These are phyloP conservation scores for Bauhinia variegata DNA, from an alignment of 306 rosid species.

Conservation along the genomic window DNA sequence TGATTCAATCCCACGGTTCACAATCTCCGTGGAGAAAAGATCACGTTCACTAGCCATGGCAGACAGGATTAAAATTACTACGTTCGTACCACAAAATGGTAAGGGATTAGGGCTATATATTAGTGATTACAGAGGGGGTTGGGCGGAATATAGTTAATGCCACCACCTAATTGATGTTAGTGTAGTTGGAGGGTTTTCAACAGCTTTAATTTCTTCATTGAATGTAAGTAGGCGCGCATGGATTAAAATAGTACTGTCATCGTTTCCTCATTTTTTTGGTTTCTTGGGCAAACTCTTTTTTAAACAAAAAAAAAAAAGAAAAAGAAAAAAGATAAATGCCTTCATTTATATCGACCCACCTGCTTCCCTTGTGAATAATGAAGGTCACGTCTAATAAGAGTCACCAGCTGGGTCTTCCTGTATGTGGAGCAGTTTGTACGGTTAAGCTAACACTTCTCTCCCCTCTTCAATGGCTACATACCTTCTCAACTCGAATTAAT, in stretches of 20 bases:
- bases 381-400: not conserved
- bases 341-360: conserved; percentile 24
- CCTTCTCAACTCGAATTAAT: not conserved
- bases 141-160: conserved; percentile 70
- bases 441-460: not conserved
- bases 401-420: conserved; percentile 19
- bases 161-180: conserved; percentile 51
- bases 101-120: not conserved
- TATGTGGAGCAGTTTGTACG: conserved; percentile 13
- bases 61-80: not conserved
- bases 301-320: too few species aligned
- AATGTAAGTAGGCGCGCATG: conserved; percentile 55
- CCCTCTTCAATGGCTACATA: not conserved
- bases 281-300: not conserved
- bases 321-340: not conserved
- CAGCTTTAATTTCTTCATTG: conserved; percentile 64
- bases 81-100: not conserved
- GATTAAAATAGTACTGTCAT: not conserved
- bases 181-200: conserved; percentile 72
- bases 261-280: too few species aligned
- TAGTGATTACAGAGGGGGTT: conserved; percentile 30
- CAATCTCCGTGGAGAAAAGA: conserved; percentile 82
- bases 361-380: conserved; percentile 11
- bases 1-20: conserved; percentile 83
- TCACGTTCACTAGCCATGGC: conserved; percentile 74